Percentiles rank a stretch among this genome's conserved stretches.
Evolutionary conservation across 371 early-diverging fungal species (phyloP).

Genomic region (Zychaea mexicana): DNA sequence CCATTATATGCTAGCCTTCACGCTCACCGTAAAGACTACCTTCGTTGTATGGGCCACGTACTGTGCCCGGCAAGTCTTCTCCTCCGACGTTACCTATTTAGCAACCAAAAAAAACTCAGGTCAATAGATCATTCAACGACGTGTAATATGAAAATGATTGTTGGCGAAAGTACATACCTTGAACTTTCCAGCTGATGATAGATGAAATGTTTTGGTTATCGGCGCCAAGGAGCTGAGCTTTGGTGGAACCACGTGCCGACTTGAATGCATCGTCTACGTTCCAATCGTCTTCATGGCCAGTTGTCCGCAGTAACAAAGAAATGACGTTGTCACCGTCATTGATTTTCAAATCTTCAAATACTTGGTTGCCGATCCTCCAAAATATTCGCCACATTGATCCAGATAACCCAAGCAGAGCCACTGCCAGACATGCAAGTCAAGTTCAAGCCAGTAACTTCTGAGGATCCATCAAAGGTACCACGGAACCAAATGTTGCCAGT

Average conservation of each 20-base stretch:
- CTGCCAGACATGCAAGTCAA: slow-evolving; percentile 18
- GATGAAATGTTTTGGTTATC: not conserved
- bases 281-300: slow-evolving; percentile 23
- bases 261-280: slow-evolving; percentile 13
- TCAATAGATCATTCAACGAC: too few relatives aligned
- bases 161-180: too few relatives aligned
- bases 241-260: slow-evolving; percentile 13
- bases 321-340: slow-evolving; percentile 18
- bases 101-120: too few relatives aligned
- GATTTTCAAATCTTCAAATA: not conserved
- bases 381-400: slow-evolving; percentile 29
- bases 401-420: slow-evolving; percentile 17
- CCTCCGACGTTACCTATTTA: too few relatives aligned
- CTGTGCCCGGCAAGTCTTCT: too few relatives aligned
- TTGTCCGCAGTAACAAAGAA: slow-evolving; percentile 19
- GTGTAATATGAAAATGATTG: too few relatives aligned
- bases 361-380: slow-evolving; percentile 21
- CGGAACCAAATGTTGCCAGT: slow-evolving; percentile 28
- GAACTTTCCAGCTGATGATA: slow-evolving; percentile 20
- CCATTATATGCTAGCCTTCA: too few relatives aligned
- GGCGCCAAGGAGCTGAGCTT: slow-evolving; percentile 11
- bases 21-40: too few relatives aligned
- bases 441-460: slow-evolving; percentile 16
- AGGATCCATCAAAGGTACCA: slow-evolving; percentile 22
- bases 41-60: too few relatives aligned